Evolutionary conservation across 257 asterid genomes (phyloP), one percentile per base, ranked within the genome.

Genomic region (Solanum infundibuliforme): DNA sequence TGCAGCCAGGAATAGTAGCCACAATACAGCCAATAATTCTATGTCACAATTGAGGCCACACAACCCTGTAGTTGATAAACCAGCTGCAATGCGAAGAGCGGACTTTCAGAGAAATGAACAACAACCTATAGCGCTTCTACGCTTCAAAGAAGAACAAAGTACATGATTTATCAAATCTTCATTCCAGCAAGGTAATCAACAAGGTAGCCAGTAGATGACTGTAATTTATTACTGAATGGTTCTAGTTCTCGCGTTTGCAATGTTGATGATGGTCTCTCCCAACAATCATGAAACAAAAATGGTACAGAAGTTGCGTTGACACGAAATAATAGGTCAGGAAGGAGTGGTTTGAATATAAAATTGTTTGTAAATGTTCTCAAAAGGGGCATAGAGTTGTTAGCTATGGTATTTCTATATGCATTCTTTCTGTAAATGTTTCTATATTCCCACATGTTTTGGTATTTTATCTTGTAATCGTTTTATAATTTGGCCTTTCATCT

Each of bases 131-230:
- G 94, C 96, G 36, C 89, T 92, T 82, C 91, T 92, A 46, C 93
- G 91, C 29, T 94, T 94, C 46, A 96, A 96, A 91, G 97, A 94
- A 93, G 99, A 96, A 87, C 92, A 91, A 87, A 90, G 90, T 58
- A 92, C 95, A 66, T 93, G 87, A 88, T 27, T n/a, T 83, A 11
- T 83, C 27, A 58, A 38, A 32, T 12, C 58, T 38, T 32, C 18
- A n/a, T 10, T 55, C 38, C 48, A 66, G 86, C 85, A 9, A 52
- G 84, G 73, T 73, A 13, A 55, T 32, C 36, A 20, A 88, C 76
- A 35, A 13, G 83, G 87, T 83, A 85, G 77, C 31, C 83, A 55
- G 73, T 77, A 32, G 87, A 77, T 68, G 87, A 83, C 81, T 39
- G 27, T 36, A 76, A 86, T 11, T 82, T 75, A 66, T 87, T 36